phyloP scores from a whole-genome alignment of 495 filamentous ascomycete genomes.

The Xylaria intraflava region DNA sequence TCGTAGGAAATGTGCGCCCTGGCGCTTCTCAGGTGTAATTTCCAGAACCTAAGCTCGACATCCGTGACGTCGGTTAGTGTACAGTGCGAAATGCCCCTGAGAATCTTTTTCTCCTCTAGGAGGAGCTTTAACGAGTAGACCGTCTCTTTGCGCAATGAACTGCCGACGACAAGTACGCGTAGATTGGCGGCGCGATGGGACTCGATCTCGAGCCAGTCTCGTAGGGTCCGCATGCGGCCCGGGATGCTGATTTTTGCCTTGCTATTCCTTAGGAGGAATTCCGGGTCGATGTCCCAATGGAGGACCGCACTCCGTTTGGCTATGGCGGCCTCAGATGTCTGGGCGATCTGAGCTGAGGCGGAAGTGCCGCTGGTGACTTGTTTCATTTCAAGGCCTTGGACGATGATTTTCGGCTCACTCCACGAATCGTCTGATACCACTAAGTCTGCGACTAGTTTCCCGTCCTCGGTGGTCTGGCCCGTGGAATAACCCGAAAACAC shows the following conservation, averaged over 20 bases:
- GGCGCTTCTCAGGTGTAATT: background rate
- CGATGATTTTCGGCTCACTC: constrained; percentile 1
- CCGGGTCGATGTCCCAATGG: background rate
- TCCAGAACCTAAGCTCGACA: background rate
- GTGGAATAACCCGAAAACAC: background rate
- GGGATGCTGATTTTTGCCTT: background rate
- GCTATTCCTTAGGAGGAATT: background rate
- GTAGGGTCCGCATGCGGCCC: background rate
- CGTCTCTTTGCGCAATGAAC: background rate
- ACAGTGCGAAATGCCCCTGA: background rate
- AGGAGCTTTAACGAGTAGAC: background rate
- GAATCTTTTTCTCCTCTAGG: background rate
- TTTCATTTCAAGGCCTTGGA: background rate
- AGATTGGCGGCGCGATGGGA: background rate
- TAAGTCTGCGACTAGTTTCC: background rate
- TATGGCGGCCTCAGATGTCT: background rate
- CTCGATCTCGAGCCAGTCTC: constrained; percentile 1
- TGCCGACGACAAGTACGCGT: background rate
- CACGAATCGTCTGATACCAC: constrained; percentile 1
- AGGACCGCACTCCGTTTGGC: background rate
- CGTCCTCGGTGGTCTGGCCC: background rate
- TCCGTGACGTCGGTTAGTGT: background rate
- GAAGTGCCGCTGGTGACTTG: background rate
- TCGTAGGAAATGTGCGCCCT: background rate
- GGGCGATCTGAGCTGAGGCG: background rate